Base-by-base conservation (phyloP, 306 rosid genomes). In the Cucumis melo region DNA sequence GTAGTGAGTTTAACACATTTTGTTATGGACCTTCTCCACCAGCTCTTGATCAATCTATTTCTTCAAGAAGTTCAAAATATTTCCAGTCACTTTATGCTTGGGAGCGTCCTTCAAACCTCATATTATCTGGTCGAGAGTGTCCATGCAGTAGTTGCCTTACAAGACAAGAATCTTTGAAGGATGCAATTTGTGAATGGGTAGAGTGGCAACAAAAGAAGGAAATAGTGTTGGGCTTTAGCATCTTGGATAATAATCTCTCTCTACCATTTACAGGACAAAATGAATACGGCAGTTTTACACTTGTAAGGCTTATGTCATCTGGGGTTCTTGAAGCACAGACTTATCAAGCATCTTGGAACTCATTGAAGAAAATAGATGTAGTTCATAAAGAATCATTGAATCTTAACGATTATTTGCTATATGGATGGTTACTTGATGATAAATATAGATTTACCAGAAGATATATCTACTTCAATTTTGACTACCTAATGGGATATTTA, bases 181-280 rank as follows among this genome's bases (percentile, higher is more conserved):
- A 79, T 76, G 85, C 84, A 56, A 87, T 91, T 84, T 87, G 92
- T 24, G 86, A 87, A 73, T 91, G 97, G 95, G 63, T 88, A 79
- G 87, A 84, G 80, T 86, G 88, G 95, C 92, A 89, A 77, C 89
- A 87, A 48, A 88, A 87, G 88, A 91, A 85, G 79, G 94, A 91
- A 76, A 81, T 86, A 41, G 88, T 87, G 64, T 53, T 89, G 86
- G 97, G 94, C 27, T 86, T 91, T 20, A 88, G 88, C 68, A 83
- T 89, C 78, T 34, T 89, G 63, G 82, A 75, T 75, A 78, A 75
- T 38, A 87, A 78, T 74, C 65, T 86, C 23, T 85, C 91, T 55
- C 71, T 83, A 27, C 75, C 78, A 83, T 84, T 88, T 46, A 53
- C 75, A 67, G 89, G 82, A 64, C 85, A 86, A 8, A 78, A 88